Evolutionary conservation across 768 basidiomycete genomes (phyloP).

Genomic region (Xanthoconium purpureum): DNA sequence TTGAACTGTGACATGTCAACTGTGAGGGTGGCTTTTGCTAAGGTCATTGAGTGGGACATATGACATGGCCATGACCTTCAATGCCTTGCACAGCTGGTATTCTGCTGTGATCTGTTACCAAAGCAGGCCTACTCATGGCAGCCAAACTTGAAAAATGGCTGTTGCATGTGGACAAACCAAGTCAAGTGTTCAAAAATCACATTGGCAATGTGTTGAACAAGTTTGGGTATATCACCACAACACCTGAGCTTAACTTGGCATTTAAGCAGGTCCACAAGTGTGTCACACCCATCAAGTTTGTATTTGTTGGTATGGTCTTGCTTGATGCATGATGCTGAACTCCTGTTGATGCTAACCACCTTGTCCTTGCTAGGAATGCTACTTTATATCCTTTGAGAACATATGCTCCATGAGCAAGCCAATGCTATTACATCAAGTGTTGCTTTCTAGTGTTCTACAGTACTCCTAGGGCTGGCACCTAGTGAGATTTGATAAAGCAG

Average conservation of each 20-base stretch:
- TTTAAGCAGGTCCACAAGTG: constrained; percentile 55
- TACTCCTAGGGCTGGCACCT: too few species aligned
- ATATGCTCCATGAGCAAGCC: constrained; percentile 45
- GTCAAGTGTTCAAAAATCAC: constrained; percentile 47
- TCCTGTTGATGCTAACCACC: neutral
- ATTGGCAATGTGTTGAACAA: constrained; percentile 53
- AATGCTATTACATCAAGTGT: too few species aligned
- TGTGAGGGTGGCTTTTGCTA: constrained; percentile 58
- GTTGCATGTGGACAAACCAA: constrained; percentile 35
- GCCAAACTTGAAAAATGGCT: constrained; percentile 54
- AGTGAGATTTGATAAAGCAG: too few species aligned
- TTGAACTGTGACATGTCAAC: constrained; percentile 57
- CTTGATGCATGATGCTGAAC: neutral
- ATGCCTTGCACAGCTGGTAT: constrained; percentile 66
- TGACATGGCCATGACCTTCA: constrained; percentile 76
- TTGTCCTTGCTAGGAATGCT: constrained; percentile 53
- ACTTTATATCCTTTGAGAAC: constrained; percentile 51
- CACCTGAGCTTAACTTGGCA: constrained; percentile 38
- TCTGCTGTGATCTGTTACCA: constrained; percentile 54
- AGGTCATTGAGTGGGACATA: constrained; percentile 58
- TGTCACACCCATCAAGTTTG: constrained; percentile 73
- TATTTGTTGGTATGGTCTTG: constrained; percentile 63
- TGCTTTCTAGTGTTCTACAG: too few species aligned
- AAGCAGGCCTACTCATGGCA: constrained; percentile 49
- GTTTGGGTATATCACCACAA: constrained; percentile 52